Evolutionary conservation across 768 basidiomycete genomes (phyloP), one percentile per base, ranked within the genome.

Genomic region (Rossbeevera mucosa): DNA sequence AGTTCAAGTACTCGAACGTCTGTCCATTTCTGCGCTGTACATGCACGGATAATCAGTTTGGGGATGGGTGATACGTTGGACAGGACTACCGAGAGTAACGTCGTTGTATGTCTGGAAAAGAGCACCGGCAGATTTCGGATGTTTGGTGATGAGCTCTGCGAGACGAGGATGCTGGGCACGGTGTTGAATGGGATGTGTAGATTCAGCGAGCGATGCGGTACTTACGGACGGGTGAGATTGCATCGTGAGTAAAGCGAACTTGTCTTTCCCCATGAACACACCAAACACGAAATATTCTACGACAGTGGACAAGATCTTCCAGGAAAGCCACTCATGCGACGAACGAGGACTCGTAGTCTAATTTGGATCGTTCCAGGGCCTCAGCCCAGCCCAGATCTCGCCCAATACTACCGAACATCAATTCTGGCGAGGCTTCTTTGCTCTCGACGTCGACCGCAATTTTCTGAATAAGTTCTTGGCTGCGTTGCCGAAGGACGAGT

Each of bases 101-200:
- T 91, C 88, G 63, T 90, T 90, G 70, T 85, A 89, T 1, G 83
- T 76, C 65, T 90, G 88, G 63, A 89, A 87, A 8, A 90, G 67
- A 21, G 78, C 73, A 12, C 82, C 77, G 3, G 82, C 81, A 14
- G 76, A 69, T 22, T 66, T 73, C 30, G 88, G 87, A 59, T 90
- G 90, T 64, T 82, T 86, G 11, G 60, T 54, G 22, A 85, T 55
- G 36, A 82, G 61, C 4, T 70, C 66, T 9, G 78, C 69, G 24
- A 88, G 72, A 4, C 62, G 70, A 41, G 71, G 58, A 56, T 80
- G 76, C 83, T 83, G 52, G 21, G 9, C 26, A 21, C 13, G 36
- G 12, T 28, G 43, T 14, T 57, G 30, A 62, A 53, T 28, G 12
- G n/a, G 48, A 47, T 29, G 28, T 30, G 9, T n/a, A n/a, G 29